Percentiles rank a stretch among this genome's conserved stretches.
Evolutionary conservation across 345 rosid species (phyloP).

Genomic region (Sonneratia caseolaris): DNA sequence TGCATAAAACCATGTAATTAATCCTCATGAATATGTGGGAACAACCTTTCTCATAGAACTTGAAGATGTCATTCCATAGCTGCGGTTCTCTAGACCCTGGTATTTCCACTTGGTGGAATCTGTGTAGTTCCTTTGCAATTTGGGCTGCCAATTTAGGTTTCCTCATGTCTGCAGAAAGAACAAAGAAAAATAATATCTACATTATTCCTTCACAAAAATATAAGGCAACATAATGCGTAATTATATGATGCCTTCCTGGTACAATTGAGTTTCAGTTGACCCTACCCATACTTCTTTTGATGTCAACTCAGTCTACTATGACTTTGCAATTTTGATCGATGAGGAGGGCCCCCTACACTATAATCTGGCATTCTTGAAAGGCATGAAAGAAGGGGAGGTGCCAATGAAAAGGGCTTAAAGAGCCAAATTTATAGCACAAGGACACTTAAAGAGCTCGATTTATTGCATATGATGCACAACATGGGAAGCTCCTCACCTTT

Average conservation of each 20-base stretch:
- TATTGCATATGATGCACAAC: neutral
- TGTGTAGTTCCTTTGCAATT: slow-evolving; percentile 76
- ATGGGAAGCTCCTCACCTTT: too few species aligned
- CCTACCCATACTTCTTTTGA: neutral
- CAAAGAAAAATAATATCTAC: neutral
- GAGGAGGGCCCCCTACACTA: neutral
- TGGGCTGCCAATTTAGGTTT: slow-evolving; percentile 65
- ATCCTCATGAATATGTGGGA: neutral
- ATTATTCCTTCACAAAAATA: neutral
- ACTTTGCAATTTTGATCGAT: neutral
- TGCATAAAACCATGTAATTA: neutral
- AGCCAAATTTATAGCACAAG: neutral
- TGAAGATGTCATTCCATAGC: slow-evolving; percentile 76
- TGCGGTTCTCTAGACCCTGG: slow-evolving; percentile 93
- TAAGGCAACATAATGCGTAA: neutral
- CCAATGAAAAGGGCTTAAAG: neutral
- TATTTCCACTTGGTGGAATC: slow-evolving; percentile 72
- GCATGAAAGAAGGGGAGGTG: neutral
- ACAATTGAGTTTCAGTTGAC: neutral
- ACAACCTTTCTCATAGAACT: slow-evolving; percentile 75
- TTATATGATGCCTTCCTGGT: neutral
- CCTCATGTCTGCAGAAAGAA: slow-evolving; percentile 59
- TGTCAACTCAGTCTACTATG: neutral
- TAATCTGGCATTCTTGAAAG: neutral
- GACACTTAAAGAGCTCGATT: neutral